Evolutionary conservation across 176 grass and related monocot species (phyloP).

Genomic region (Poa pratensis): DNA sequence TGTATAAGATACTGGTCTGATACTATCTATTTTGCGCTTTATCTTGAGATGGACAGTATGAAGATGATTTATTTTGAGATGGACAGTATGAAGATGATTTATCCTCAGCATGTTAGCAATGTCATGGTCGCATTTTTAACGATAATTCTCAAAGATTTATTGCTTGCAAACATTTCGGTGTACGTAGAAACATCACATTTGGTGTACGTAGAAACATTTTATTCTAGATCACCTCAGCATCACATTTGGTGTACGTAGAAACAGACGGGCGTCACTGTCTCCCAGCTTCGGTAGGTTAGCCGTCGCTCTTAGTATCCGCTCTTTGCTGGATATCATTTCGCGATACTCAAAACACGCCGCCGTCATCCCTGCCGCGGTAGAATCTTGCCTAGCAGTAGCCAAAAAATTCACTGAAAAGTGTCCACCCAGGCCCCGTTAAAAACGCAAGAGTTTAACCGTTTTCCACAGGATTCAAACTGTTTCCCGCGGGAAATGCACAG

Average conservation of each 20-base stretch:
- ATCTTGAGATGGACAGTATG: slow-evolving; percentile 36
- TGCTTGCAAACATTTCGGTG: not conserved
- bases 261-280: slow-evolving; percentile 44
- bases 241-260: not conserved
- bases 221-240: too few relatives aligned
- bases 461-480: not conserved
- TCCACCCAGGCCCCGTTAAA: too few relatives aligned
- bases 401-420: not conserved
- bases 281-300: slow-evolving; percentile 46
- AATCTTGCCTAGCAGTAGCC: slow-evolving; percentile 27
- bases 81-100: slow-evolving; percentile 33
- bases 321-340: slow-evolving; percentile 53
- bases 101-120: not conserved
- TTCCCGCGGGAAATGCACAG: not conserved
- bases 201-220: too few relatives aligned
- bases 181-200: too few relatives aligned
- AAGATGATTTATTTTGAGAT: slow-evolving; percentile 19
- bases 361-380: slow-evolving; percentile 33
- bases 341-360: not conserved
- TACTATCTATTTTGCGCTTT: slow-evolving; percentile 40
- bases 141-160: not conserved
- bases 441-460: not conserved
- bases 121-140: not conserved
- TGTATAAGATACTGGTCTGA: slow-evolving; percentile 33
- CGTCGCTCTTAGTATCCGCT: slow-evolving; percentile 40